phyloP scores from a whole-genome alignment of 768 basidiomycete genomes.

The Amanita inopinata region DNA sequence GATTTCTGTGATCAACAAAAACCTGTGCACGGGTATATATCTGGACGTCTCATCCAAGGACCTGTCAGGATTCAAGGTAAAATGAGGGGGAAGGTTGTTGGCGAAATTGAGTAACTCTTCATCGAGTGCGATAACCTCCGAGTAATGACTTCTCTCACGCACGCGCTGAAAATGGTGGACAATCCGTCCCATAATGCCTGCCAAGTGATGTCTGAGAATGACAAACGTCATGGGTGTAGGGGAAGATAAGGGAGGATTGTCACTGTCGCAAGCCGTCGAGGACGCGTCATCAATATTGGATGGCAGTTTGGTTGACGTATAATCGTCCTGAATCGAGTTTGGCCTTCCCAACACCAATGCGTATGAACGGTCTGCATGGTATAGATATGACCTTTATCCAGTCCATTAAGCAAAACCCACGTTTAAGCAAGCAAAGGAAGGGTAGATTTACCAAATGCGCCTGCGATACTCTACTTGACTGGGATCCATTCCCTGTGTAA shows the following conservation, averaged over 20 bases:
- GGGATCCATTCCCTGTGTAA: conserved; percentile 55
- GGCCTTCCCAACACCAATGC: conserved; percentile 88
- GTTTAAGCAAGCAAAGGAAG: not conserved
- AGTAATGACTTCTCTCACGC: conserved; percentile 66
- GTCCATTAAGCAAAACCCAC: not conserved
- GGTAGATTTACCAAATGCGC: conserved; percentile 61
- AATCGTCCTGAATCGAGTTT: conserved; percentile 81
- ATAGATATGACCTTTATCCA: conserved; percentile 66
- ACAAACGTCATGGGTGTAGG: conserved; percentile 86
- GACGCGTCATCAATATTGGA: conserved; percentile 63
- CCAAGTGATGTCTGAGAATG: conserved; percentile 75
- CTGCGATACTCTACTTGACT: conserved; percentile 80
- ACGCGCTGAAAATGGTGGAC: conserved; percentile 92
- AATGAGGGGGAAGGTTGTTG: conserved; percentile 69
- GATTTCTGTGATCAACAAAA: conserved; percentile 83
- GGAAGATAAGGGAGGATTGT: conserved; percentile 46
- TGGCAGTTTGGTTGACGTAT: conserved; percentile 73
- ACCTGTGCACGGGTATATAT: conserved; percentile 77
- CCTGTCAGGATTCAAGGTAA: conserved; percentile 64
- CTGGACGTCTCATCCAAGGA: conserved; percentile 57
- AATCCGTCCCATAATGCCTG: conserved; percentile 79
- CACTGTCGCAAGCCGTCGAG: conserved; percentile 31
- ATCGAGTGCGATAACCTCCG: conserved; percentile 73
- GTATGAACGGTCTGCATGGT: conserved; percentile 90
- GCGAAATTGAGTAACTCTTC: conserved; percentile 78